Conservation (phyloP, 140 eudicot genomes). For the Bidens hawaiensis region DNA sequence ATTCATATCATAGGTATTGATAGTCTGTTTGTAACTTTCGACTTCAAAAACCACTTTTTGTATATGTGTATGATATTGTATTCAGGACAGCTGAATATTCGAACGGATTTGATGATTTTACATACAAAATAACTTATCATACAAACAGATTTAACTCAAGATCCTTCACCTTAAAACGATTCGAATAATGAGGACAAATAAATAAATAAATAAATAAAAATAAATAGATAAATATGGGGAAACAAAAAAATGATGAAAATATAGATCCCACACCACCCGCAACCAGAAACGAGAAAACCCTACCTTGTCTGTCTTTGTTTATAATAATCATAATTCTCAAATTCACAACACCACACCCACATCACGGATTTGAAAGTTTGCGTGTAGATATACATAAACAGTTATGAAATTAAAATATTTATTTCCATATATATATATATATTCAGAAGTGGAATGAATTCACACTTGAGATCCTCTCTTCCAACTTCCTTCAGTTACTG, state of each 20-base stretch:
- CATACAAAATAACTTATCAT: too few relatives aligned
- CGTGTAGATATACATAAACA: too few relatives aligned
- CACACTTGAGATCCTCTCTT: constrained; percentile 33
- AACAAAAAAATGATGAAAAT: not conserved
- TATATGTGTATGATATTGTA: too few relatives aligned
- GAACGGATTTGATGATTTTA: not conserved
- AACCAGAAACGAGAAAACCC: not conserved
- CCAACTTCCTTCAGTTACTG: constrained; percentile 26
- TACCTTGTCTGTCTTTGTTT: not conserved
- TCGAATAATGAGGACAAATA: constrained; percentile 5
- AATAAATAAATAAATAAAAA: not conserved
- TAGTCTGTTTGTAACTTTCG: too few relatives aligned
- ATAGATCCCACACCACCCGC: too few relatives aligned
- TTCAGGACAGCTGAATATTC: too few relatives aligned
- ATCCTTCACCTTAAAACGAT: too few relatives aligned
- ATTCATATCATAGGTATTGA: too few relatives aligned
- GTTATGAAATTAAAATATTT: too few relatives aligned
- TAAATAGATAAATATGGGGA: constrained; percentile 22
- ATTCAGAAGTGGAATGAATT: not conserved
- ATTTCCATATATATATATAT: not conserved
- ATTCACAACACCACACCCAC: too few relatives aligned
- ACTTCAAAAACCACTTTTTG: too few relatives aligned
- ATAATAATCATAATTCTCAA: not conserved
- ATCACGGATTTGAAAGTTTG: constrained; percentile 27
- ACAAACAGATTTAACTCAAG: too few relatives aligned